A percentile compares a stretch with the other conserved stretches of the same genome.
phyloP scores from a whole-genome alignment of 768 basidiomycete species.

The Dioszegia hungarica region DNA sequence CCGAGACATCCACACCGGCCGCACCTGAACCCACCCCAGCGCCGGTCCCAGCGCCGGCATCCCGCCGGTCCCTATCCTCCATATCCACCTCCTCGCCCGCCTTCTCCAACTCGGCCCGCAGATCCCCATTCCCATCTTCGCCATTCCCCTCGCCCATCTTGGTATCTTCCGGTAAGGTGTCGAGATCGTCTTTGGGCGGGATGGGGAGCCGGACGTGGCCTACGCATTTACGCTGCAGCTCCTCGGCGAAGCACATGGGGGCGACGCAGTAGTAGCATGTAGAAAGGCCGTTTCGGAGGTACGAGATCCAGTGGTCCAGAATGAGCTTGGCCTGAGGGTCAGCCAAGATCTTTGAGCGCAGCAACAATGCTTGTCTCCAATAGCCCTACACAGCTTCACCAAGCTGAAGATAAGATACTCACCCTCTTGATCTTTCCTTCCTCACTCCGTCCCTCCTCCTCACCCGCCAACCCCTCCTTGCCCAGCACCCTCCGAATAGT shows the following conservation, averaged over 20 bases:
- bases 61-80: slow-evolving; percentile 15
- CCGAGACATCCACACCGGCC: neutral
- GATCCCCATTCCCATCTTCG: slow-evolving; percentile 47
- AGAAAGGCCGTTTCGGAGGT: slow-evolving; percentile 69
- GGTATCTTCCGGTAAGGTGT: neutral
- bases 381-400: no score
- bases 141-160: slow-evolving; percentile 51
- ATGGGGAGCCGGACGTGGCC: slow-evolving; percentile 64
- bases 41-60: no score
- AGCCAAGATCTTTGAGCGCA: neutral
- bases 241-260: slow-evolving; percentile 86
- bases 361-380: no score
- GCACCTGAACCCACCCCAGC: no score
- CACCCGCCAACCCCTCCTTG: slow-evolving; percentile 59
- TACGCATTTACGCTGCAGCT: slow-evolving; percentile 90
- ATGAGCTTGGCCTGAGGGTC: slow-evolving; percentile 63
- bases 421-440: slow-evolving; percentile 23
- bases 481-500: slow-evolving; percentile 71
- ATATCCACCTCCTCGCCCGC: slow-evolving; percentile 52
- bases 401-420: neutral
- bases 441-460: slow-evolving; percentile 47
- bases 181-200: slow-evolving; percentile 1
- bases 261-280: slow-evolving; percentile 90
- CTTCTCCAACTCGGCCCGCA: slow-evolving; percentile 45
- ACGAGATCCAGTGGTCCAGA: slow-evolving; percentile 88